These are phyloP conservation scores for Flaveria linearis DNA, from an alignment of 129 eudicot species.

Conservation along the genomic window DNA sequence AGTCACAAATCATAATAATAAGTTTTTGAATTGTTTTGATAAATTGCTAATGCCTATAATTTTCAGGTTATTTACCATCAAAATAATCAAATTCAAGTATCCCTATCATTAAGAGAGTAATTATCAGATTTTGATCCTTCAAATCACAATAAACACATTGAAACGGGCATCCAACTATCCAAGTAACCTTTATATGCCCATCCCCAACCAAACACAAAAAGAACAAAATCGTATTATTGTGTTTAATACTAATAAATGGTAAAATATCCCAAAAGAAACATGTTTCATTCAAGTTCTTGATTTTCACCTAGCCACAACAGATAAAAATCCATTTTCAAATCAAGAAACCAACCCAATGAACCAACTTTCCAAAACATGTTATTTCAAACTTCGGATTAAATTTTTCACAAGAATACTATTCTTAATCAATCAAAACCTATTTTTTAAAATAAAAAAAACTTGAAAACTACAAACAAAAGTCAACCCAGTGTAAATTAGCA, in stretches of 20 bases:
- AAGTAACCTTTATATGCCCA: neutral
- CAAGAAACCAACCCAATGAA: neutral
- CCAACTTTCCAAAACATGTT: neutral
- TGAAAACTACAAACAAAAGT: constrained; percentile 5
- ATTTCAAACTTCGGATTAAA: neutral
- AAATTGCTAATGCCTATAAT: too few species aligned
- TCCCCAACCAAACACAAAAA: neutral
- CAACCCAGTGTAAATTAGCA: constrained; percentile 13
- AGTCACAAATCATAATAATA: too few species aligned
- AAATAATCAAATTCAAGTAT: too few species aligned
- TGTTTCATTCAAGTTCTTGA: constrained; percentile 15
- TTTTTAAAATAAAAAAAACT: neutral
- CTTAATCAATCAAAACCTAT: neutral
- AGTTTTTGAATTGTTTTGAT: too few species aligned
- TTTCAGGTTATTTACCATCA: too few species aligned
- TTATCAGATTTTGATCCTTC: neutral
- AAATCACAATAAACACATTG: neutral
- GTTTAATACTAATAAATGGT: neutral
- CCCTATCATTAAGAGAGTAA: too few species aligned
- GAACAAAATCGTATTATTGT: neutral
- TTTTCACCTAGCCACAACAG: neutral
- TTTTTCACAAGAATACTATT: neutral
- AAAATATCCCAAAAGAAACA: neutral
- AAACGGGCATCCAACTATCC: neutral
- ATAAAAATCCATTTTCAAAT: neutral